Evolutionary conservation across 257 asterid species (phyloP), one percentile per base, ranked within the genome.

Genomic region (Jacaranda copaia): DNA sequence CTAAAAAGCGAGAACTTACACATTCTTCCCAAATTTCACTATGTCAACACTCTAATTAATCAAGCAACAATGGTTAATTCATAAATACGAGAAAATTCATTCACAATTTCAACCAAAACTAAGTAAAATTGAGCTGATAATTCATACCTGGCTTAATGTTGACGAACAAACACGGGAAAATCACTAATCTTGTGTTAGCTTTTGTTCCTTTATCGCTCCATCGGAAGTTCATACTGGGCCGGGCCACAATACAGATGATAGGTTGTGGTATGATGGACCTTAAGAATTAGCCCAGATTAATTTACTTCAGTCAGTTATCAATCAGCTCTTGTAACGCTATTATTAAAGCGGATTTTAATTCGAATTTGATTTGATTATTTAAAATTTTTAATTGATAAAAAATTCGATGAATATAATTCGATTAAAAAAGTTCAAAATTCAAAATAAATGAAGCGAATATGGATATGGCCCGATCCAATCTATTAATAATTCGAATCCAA

Each of bases 1-100:
- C 68, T 66, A 66, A 55, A 12, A 55, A 0, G 15, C 40, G 20
- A 48, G 16, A 55, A 71, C 18, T 53, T 39, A 40, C 20, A 56
- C 16, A 42, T 45, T 20, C 51, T 43, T 40, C 36, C 74, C 74
- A 51, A 76, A 55, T 53, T 32, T 32, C 52, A 57, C 32, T 32
- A 68, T 2, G 57, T 43, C 52, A 43, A 45, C 42, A 25, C 9
- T n/a, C 55, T 10, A 10, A 71, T 56, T 19, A 16, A 72, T 40
- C 76, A 40, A 43, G 51, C 32, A 57, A 46, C 60, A 19, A 20
- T 4, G 46, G 52, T 51, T 35, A 32, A 11, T 48, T 15, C 46
- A 48, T n/a, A 51, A 39, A 62, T 36, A 74, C 25, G 58, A 52
- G 16, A 70, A 32, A 7, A 51, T 3, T 39, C 11, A 62, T 16